Percentiles rank a stretch among this genome's conserved stretches.
Conservation (phyloP, 2,329 filamentous ascomycete species). For the Paecilomyces sp. region DNA sequence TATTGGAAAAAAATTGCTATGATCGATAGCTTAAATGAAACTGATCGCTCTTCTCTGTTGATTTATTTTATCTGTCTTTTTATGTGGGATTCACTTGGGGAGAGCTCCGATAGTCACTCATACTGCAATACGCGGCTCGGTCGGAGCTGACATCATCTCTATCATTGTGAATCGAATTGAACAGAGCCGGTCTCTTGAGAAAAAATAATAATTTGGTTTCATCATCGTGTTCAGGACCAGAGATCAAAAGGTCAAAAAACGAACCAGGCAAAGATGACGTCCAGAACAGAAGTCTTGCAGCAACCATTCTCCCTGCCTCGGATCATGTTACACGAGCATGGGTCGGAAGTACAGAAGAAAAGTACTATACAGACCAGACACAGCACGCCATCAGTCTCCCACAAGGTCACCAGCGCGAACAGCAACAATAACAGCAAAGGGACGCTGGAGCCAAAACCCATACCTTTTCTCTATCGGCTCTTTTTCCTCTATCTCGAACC, state of each 20-base stretch:
- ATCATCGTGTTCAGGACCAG: too few relatives aligned
- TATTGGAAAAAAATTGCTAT: not conserved
- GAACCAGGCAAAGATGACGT: not conserved
- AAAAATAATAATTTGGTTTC: not conserved
- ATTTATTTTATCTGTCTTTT: not conserved
- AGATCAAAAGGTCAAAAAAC: not conserved
- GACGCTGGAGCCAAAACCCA: not conserved
- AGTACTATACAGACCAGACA: not conserved
- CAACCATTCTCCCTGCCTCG: not conserved
- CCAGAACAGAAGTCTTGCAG: not conserved
- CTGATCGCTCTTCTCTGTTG: not conserved
- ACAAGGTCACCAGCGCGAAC: not conserved
- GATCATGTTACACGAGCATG: not conserved
- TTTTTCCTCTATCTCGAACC: not conserved
- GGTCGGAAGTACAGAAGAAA: not conserved
- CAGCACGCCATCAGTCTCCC: not conserved
- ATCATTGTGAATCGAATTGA: not conserved
- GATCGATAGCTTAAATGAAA: not conserved
- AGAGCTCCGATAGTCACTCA: not conserved
- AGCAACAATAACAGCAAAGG: not conserved
- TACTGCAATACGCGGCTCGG: not conserved
- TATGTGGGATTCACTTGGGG: not conserved
- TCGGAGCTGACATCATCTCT: not conserved
- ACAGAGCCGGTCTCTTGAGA: not conserved
- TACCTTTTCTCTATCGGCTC: not conserved